Evolutionary conservation across 1,284 basidiomycete species (phyloP).

Genomic region (Athelia sp.): DNA sequence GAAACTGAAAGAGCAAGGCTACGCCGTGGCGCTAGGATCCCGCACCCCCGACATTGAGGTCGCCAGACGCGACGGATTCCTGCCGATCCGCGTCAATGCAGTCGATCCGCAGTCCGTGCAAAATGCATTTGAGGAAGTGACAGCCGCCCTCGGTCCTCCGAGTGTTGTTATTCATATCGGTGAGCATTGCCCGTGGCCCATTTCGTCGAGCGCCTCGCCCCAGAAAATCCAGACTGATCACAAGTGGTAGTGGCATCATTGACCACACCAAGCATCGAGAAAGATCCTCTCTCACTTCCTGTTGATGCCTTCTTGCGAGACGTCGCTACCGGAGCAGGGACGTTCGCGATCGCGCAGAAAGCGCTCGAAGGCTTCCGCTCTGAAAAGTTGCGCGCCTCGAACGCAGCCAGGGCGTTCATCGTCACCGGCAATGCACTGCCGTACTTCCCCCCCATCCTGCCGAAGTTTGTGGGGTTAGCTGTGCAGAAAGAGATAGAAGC

Average conservation of each 20-base stretch:
- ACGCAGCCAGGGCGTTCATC: conserved; percentile 23
- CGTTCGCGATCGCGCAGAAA: conserved; percentile 21
- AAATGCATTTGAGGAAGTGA: too few relatives aligned
- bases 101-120: too few relatives aligned
- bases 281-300: conserved; percentile 18
- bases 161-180: too few relatives aligned
- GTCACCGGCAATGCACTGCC: conserved; percentile 25
- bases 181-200: too few relatives aligned
- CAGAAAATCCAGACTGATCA: too few relatives aligned
- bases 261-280: too few relatives aligned
- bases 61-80: too few relatives aligned
- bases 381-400: conserved; percentile 11
- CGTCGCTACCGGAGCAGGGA: conserved; percentile 9
- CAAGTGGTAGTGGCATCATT: too few relatives aligned
- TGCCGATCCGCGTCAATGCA: too few relatives aligned
- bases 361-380: conserved; percentile 21
- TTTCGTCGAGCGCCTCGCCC: too few relatives aligned
- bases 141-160: too few relatives aligned
- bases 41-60: conserved; percentile 6
- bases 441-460: conserved; percentile 10
- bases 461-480: conserved; percentile 11
- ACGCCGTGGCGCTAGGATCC: conserved; percentile 9
- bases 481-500: conserved; percentile 19
- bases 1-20: conserved; percentile 7
- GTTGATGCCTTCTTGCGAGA: conserved; percentile 13